A percentile compares a stretch with the other conserved stretches of the same genome.
These are phyloP conservation scores for Carex sylvatica DNA, from an alignment of 202 grass and related monocot genomes.

Conservation along the genomic window DNA sequence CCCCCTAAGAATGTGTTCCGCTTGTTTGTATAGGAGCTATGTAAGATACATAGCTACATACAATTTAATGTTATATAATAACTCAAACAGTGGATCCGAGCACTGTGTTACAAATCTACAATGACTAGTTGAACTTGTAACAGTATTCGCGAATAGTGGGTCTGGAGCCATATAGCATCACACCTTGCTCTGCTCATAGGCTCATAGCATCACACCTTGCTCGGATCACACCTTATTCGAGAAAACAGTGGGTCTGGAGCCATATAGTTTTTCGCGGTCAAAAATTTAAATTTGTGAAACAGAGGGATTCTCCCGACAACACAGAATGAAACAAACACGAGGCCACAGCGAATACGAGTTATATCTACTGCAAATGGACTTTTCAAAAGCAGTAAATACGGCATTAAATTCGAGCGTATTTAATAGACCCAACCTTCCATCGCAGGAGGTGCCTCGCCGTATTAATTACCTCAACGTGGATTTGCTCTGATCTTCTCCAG, in stretches of 20 bases:
- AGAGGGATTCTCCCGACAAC: neutral
- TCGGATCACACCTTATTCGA: too few relatives aligned
- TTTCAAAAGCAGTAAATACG: slow-evolving; percentile 9
- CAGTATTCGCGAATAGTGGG: too few relatives aligned
- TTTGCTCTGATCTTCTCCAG: neutral
- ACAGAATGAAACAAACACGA: neutral
- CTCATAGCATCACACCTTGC: too few relatives aligned
- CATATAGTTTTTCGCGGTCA: neutral
- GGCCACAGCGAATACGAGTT: neutral
- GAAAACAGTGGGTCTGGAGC: too few relatives aligned
- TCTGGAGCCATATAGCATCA: too few relatives aligned
- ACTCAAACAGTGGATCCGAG: too few relatives aligned
- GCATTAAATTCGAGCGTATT: slow-evolving; percentile 25
- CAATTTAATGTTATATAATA: too few relatives aligned
- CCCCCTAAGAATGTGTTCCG: neutral
- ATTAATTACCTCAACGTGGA: slow-evolving; percentile 17
- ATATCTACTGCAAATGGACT: neutral
- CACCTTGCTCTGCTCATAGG: too few relatives aligned
- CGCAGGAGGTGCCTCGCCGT: neutral
- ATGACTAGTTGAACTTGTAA: too few relatives aligned
- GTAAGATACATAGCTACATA: too few relatives aligned
- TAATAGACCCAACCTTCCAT: slow-evolving; percentile 16
- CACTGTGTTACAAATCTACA: too few relatives aligned
- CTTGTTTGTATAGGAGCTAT: neutral
- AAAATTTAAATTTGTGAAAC: neutral